Percentiles rank a stretch among this genome's conserved stretches.
Conservation (phyloP, 1,139 yeast species). For the Magnusiomyces starmeri region DNA sequence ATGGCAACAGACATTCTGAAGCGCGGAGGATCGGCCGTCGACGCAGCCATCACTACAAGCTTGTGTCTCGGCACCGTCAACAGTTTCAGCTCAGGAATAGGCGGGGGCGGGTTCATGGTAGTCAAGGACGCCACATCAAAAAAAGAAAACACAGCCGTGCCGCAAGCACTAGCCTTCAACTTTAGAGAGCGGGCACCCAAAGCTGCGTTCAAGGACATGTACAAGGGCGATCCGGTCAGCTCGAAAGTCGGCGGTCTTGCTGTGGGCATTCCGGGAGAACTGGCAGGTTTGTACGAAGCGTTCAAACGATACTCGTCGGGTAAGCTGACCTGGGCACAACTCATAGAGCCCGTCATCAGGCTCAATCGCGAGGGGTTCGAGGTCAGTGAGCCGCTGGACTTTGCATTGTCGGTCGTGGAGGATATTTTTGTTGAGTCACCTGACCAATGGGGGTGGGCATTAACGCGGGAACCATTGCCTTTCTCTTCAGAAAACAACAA, state of each 20-base stretch:
- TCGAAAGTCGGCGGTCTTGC: conserved; percentile 80
- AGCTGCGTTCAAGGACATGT: conserved; percentile 60
- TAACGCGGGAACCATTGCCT: conserved; percentile 29
- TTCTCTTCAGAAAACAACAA: no score
- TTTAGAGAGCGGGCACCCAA: conserved; percentile 86
- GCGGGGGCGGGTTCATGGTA: conserved; percentile 82
- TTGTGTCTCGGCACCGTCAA: conserved; percentile 81
- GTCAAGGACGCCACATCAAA: conserved; percentile 39
- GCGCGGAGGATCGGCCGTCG: conserved; percentile 74
- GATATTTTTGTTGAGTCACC: conserved; percentile 14
- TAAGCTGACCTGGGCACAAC: conserved; percentile 58
- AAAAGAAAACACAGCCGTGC: no score
- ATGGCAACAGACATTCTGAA: conserved; percentile 56
- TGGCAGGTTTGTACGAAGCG: conserved; percentile 67
- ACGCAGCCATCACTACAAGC: conserved; percentile 85
- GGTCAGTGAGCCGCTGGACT: conserved; percentile 44
- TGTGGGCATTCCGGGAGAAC: conserved; percentile 82
- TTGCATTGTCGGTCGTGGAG: conserved; percentile 29
- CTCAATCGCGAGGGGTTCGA: conserved; percentile 64
- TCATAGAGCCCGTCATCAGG: conserved; percentile 67
- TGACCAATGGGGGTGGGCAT: conserved; percentile 30
- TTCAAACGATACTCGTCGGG: conserved; percentile 62
- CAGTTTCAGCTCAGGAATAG: conserved; percentile 82
- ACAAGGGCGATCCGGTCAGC: conserved; percentile 36
- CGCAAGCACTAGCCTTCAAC: conserved; percentile 53